These are phyloP conservation scores for Akanthomyces muscarius DNA, from an alignment of 2,329 filamentous ascomycete species.

Conservation along the genomic window DNA sequence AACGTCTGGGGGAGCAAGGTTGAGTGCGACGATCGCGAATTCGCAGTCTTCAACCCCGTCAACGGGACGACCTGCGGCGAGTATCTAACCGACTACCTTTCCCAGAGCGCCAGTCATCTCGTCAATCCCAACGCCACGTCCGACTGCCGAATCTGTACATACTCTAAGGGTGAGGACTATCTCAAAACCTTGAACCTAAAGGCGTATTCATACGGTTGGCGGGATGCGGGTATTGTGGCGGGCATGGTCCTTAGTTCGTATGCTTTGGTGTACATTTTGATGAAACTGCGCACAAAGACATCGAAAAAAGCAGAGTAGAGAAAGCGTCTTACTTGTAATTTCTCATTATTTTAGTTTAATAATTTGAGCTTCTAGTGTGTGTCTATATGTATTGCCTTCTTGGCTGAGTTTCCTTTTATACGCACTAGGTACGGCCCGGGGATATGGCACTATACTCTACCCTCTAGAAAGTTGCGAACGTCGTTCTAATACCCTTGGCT, in stretches of 20 bases:
- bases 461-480: too few species aligned
- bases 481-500: too few species aligned
- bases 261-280: constrained; percentile 39
- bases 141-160: constrained; percentile 59
- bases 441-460: too few species aligned
- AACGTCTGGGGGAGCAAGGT: constrained; percentile 44
- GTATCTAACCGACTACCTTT: constrained; percentile 54
- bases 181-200: constrained; percentile 55
- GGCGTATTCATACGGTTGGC: constrained; percentile 62
- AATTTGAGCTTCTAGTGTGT: too few species aligned
- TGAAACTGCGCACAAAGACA: constrained; percentile 47
- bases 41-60: constrained; percentile 49
- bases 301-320: constrained; percentile 42
- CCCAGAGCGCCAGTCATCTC: constrained; percentile 45
- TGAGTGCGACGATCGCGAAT: constrained; percentile 44
- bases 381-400: too few species aligned
- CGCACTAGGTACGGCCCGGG: too few species aligned
- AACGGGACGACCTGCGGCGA: constrained; percentile 50
- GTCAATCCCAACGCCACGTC: constrained; percentile 55
- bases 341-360: background rate
- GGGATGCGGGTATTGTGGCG: constrained; percentile 57
- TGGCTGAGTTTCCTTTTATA: too few species aligned
- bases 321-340: background rate
- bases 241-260: constrained; percentile 55
- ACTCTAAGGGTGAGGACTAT: constrained; percentile 55